These are phyloP conservation scores for Heterobasidion occidentale DNA, from an alignment of 1,284 basidiomycete genomes.

Conservation along the genomic window DNA sequence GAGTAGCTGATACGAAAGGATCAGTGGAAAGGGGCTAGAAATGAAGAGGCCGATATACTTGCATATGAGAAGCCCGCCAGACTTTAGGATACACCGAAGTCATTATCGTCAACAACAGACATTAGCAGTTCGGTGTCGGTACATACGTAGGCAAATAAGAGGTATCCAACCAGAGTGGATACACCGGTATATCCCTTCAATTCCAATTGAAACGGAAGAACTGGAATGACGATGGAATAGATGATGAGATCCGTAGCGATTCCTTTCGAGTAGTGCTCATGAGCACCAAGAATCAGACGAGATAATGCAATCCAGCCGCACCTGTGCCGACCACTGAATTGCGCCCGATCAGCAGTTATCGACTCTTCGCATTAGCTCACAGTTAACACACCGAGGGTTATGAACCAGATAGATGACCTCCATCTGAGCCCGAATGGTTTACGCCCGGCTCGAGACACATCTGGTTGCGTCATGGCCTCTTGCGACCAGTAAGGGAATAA, in stretches of 20 bases:
- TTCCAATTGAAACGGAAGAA: slow-evolving; percentile 69
- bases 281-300: neutral
- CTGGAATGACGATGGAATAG: slow-evolving; percentile 67
- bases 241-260: slow-evolving; percentile 56
- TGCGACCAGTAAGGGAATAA: no score
- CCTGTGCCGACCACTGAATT: slow-evolving; percentile 9
- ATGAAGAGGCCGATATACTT: slow-evolving; percentile 2
- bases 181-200: slow-evolving; percentile 41
- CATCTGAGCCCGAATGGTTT: no score
- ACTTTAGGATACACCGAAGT: slow-evolving; percentile 14
- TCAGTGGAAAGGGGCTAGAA: no score
- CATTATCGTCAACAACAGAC: neutral
- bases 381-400: no score
- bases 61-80: slow-evolving; percentile 26
- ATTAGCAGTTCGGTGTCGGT: neutral
- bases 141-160: slow-evolving; percentile 57
- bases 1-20: slow-evolving; percentile 41
- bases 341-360: neutral
- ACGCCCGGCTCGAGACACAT: no score
- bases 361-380: no score
- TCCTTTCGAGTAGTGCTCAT: slow-evolving; percentile 27
- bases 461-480: no score
- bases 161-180: slow-evolving; percentile 59
- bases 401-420: no score
- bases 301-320: neutral